Base-by-base conservation (phyloP, 108 stramenopile species). In the Discostella stelligeroides region DNA sequence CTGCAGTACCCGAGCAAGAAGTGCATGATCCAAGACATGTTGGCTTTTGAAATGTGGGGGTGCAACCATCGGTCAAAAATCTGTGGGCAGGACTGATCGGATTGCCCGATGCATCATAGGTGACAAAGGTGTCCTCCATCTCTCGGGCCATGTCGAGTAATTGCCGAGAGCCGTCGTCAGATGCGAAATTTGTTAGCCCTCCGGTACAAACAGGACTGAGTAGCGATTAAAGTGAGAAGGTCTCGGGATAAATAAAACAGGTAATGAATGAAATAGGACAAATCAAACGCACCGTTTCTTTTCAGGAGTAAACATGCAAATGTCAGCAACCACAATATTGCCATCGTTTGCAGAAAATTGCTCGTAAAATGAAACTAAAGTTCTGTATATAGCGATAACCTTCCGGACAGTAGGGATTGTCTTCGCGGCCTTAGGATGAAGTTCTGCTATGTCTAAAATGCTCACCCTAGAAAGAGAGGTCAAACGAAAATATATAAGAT, bases 371-470 rank as follows among this genome's bases (percentile, higher is more conserved):
- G 51, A 25, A 41, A 27, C 23, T 18, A 78, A 24, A 8, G n/a
- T 27, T 9, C 37, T 42, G 59, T 69, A 78, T n/a, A 68, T 55
- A 42, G 38, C 14, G 0, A 78, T 39, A 24, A 78, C 37, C 13
- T 18, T 43, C 2, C 70, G 70, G 13, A 78, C 76, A 11, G 59
- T 57, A 14, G 15, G 7, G 55, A 45, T 70, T 38, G 63, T 63
- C 10, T 46, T 41, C 51, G 54, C 34, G 29, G 29, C 18, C 17
- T 55, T 39, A 23, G 46, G 38, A 50, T 37, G 23, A 14, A 38
- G 13, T 45, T 79, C 77, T 4, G 70, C 77, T 17, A 66, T 37
- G 21, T 79, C 77, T 8, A 79, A 43, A 15, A 79, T 34, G 14
- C 63, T 67, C 8, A 66, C 48, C 27, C 21, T 59, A 13, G 0